phyloP scores from a whole-genome alignment of 1,139 yeast species.

The Zygosaccharomyces sapae region DNA sequence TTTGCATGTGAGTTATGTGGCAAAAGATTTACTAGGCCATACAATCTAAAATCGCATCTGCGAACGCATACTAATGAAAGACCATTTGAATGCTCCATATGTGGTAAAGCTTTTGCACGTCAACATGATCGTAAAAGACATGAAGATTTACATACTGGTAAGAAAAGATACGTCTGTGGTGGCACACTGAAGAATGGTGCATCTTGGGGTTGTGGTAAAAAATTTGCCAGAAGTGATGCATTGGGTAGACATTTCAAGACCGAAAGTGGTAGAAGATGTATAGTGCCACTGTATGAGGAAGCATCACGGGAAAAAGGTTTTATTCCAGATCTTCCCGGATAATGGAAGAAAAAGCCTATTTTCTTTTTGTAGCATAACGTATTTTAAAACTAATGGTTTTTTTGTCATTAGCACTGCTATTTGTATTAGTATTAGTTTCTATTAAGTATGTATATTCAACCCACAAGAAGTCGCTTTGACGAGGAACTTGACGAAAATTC shows the following conservation, averaged over 20 bases:
- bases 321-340: slow-evolving; percentile 5
- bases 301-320: slow-evolving; percentile 43
- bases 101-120: slow-evolving; percentile 93
- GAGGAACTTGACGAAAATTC: not conserved
- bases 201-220: slow-evolving; percentile 87
- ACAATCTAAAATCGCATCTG: slow-evolving; percentile 84
- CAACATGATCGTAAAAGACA: slow-evolving; percentile 94
- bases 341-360: not conserved
- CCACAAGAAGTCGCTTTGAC: not conserved
- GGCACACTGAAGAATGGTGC: slow-evolving; percentile 57
- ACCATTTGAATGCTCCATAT: slow-evolving; percentile 79
- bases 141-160: slow-evolving; percentile 89
- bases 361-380: slow-evolving; percentile 1
- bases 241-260: slow-evolving; percentile 90
- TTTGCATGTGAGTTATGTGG: slow-evolving; percentile 84
- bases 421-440: not conserved
- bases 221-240: slow-evolving; percentile 95
- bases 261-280: slow-evolving; percentile 85
- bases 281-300: slow-evolving; percentile 67
- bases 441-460: not conserved
- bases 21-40: slow-evolving; percentile 84
- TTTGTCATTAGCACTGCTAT: not conserved
- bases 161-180: slow-evolving; percentile 78
- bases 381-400: not conserved
- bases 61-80: slow-evolving; percentile 93